Evolutionary conservation across 2,329 filamentous ascomycete genomes (phyloP), one percentile per base, ranked within the genome.

Genomic region (Stenocarpella maydis): DNA sequence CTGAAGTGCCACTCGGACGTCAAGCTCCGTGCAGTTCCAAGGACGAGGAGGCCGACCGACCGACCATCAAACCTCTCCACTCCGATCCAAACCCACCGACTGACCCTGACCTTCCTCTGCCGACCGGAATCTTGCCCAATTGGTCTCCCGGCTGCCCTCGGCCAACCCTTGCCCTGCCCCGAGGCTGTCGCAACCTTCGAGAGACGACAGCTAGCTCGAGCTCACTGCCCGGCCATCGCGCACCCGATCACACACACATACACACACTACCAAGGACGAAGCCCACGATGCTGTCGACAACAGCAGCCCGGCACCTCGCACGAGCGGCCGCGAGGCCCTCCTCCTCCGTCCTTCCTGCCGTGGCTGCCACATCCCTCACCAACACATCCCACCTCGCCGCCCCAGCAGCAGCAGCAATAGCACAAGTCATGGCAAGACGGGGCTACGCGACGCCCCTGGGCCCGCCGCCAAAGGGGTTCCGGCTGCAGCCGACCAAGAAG

Each of bases 401-500:
- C 45, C 67, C 53, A 37, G 60, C 43, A 45, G 58, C 63, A 19
- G 37, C 60, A 58, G 31, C 37, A 37, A 58, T 67, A 15, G 31
- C 28, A 31, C 49, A 67, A 17, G 4, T 61, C 28, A 9, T 34
- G 49, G 43, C 61, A 43, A 43, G 66, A 60, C 74, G 75, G 73
- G 74, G 71, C 73, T 89, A 89, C 74, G 89, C 91, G 74, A 90
- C 92, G 58, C 93, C 94, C 73, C 86, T 87, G 73, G 94, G 95
- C 60, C 90, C 93, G 74, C 93, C 94, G 74, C 92, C 93, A 69
- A 84, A 90, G 74, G 90, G 91, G 73, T 98, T 97, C 87, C 90
- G 96, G 75, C 86, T 95, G 76, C 88, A 90, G 77, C 87, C 85
- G 72, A 90, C 88, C 64, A 87, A 90, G 79, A 84, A 89, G 83